Base-by-base conservation (phyloP, 1,139 yeast genomes). In the Meyerozyma smithsonii region DNA sequence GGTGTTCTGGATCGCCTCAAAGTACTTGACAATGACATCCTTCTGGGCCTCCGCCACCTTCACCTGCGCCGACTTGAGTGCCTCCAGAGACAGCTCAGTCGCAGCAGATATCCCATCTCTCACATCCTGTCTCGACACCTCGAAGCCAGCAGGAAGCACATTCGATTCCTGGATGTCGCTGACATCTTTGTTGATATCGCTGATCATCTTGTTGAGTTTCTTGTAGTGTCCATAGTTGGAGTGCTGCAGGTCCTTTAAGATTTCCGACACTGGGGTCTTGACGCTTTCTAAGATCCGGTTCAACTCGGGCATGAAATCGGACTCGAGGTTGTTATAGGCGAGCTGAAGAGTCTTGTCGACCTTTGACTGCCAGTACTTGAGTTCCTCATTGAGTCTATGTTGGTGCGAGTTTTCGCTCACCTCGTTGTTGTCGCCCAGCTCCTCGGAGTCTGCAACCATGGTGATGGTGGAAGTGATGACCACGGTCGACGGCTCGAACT, bases 121-220 rank as follows among this genome's bases (percentile, higher is more conserved):
- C 55, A 79, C 68, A 40, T 72, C 76, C 52, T 82, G 80, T 52
- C 90, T 68, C 0, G 81, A 59, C 15, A 82, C 69, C 15, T 41
- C 40, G 2, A 46, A 47, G 16, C 39, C 30, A 50, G 62, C 47
- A 11, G 45, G 39, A 12, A 56, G 51, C 40, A 64, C 60, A 16
- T 69, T 69, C 14, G 66, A 60, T 25, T 58, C 65, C 41, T 71
- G 62, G 38, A 74, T 70, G n/a, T 58, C 44, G 35, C 69, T 74
- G 33, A 64, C 62, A 41, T 72, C 74, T 46, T 75, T 72, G 51
- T 79, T 72, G 40, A 83, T 75, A 20, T 68, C 66, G 35, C 58
- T 55, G 26, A 81, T 74, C 46, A 72, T 61, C 36, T 58, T 57
- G 46, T 76, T 72, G 39, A 81, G 60, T 4, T 57, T 59, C 42